Base-by-base conservation (phyloP, 2,329 filamentous ascomycete species). In the Proliferodiscus dingleyae region DNA sequence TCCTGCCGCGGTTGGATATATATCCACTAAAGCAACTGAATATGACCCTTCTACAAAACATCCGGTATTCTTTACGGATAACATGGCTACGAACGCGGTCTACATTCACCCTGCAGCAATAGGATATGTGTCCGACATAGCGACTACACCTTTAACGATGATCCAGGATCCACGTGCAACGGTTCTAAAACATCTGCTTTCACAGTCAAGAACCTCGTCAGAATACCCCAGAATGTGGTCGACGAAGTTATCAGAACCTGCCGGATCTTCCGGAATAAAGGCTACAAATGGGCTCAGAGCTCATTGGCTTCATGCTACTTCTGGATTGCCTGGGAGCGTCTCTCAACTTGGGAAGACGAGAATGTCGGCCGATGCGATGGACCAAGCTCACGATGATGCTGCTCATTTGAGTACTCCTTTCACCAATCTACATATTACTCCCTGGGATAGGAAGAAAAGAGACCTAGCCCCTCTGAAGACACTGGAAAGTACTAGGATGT, bases 371-470 rank as follows among this genome's bases (percentile, higher is more conserved):
- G 8, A 24, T 37, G 5, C 41, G 15, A n/a, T 23, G 2, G n/a
- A 8, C 7, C 29, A 44, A 28, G n/a, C 15, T 34, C 37, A 41
- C 16, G 22, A 47, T 5, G 11, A 26, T 21, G 36, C 23, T 22
- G 21, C 19, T 3, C 6, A 29, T 18, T 30, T 34, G 3, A 28
- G 33, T 4, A 19, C 22, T 11, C 16, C 55, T 4, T 57, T 60
- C 40, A 39, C 34, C 6, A 47, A 57, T 16, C 33, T 47, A 2
- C 47, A 53, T 21, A 30, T 8, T n/a, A 37, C 41, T 23, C 48
- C 53, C 4, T 60, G 56, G 52, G 43, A 30, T 6, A 47, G 50
- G 18, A 57, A 42, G 13, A 58, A 53, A 46, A 51, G 52, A 28
- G 40, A 43, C 9, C 41, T 43, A 11, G 16, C 24, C 5, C 19